Percentiles rank a stretch among this genome's conserved stretches.
Evolutionary conservation across 73 alveolate species (phyloP).

Genomic region (Symbiodinium natans): DNA sequence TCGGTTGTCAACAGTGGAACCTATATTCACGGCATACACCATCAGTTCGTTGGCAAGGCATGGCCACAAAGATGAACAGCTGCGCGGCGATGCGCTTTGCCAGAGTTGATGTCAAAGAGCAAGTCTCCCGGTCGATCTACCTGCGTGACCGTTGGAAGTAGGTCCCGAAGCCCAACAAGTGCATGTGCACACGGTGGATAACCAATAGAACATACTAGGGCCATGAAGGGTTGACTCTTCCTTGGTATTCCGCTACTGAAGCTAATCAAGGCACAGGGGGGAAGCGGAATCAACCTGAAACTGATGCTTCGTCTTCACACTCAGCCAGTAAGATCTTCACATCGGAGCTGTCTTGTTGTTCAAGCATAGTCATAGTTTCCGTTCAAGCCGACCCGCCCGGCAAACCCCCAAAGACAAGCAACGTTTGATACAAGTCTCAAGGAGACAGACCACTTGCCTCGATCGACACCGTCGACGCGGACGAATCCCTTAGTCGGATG

Average conservation of each 20-base stretch:
- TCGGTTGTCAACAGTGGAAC: not conserved
- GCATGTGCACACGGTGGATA: not conserved
- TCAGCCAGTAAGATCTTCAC: too few relatives aligned
- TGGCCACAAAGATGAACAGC: not conserved
- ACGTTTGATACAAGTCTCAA: too few relatives aligned
- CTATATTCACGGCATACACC: not conserved
- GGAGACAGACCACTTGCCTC: not conserved
- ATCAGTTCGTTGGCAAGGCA: not conserved
- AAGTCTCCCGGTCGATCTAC: conserved; percentile 84
- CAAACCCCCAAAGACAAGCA: too few relatives aligned
- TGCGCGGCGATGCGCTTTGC: conserved; percentile 54
- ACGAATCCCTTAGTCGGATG: not conserved
- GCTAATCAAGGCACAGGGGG: too few relatives aligned
- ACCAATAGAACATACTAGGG: too few relatives aligned
- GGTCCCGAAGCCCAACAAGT: not conserved
- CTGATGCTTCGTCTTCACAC: too few relatives aligned
- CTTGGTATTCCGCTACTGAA: too few relatives aligned
- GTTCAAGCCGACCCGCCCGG: too few relatives aligned
- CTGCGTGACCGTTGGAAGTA: not conserved
- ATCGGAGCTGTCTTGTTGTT: too few relatives aligned
- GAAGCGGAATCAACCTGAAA: too few relatives aligned
- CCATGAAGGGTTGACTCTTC: too few relatives aligned
- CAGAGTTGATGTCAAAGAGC: conserved; percentile 70
- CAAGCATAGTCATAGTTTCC: too few relatives aligned
- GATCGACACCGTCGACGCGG: not conserved